Conservation (phyloP, 495 filamentous ascomycete species). For the Extremus antarcticus region DNA sequence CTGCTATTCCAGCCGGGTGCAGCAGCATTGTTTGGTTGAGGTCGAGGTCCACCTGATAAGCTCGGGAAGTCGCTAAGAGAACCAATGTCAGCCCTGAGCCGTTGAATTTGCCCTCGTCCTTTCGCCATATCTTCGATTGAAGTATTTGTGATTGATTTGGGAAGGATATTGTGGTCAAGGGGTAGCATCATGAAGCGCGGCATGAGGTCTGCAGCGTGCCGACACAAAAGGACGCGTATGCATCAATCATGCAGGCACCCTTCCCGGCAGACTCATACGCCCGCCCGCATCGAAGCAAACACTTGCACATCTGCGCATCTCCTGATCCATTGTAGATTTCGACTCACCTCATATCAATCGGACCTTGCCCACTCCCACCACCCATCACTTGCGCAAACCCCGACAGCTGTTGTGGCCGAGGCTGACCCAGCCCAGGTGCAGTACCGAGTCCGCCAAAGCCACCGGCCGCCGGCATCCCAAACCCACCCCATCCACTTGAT, state of each 20-base stretch:
- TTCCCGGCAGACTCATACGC: background rate
- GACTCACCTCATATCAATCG: conserved; percentile 23
- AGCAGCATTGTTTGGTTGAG: conserved; percentile 3
- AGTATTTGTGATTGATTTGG: too few species aligned
- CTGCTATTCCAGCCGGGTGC: conserved; percentile 14
- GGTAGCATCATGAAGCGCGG: too few species aligned
- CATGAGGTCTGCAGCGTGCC: background rate
- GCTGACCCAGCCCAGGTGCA: conserved; percentile 3
- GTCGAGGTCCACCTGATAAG: conserved; percentile 19
- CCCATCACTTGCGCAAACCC: conserved; percentile 23
- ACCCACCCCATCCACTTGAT: background rate
- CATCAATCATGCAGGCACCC: background rate
- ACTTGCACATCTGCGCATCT: background rate
- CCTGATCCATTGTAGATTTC: too few species aligned
- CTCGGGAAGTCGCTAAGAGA: conserved; percentile 19
- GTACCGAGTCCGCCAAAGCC: background rate
- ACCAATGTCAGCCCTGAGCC: conserved; percentile 3
- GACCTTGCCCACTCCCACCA: conserved; percentile 12
- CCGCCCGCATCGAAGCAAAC: background rate
- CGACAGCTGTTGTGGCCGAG: conserved; percentile 9
- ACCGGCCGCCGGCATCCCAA: conserved; percentile 2
- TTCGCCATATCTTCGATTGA: background rate
- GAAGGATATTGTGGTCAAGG: too few species aligned
- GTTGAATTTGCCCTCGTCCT: too few species aligned
- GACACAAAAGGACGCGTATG: background rate